Evolutionary conservation across 805 yeast genomes (phyloP).

Genomic region (Metschnikowia bowlesiae): DNA sequence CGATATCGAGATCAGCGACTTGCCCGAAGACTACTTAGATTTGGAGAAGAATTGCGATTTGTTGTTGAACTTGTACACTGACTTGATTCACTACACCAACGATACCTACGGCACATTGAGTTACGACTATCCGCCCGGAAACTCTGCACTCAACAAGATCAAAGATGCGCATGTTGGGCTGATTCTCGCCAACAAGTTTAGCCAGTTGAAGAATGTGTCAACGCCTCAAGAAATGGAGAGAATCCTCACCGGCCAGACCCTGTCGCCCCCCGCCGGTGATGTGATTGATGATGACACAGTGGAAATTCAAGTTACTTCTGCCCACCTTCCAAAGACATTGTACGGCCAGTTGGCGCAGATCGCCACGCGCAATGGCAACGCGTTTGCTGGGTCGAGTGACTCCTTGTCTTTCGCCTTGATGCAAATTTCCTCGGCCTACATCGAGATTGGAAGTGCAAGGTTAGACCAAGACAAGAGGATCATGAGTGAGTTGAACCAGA

Average conservation of each 20-base stretch:
- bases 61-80: slow-evolving; percentile 55
- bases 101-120: slow-evolving; percentile 68
- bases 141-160: slow-evolving; percentile 45
- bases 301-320: slow-evolving; percentile 29
- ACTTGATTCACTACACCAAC: slow-evolving; percentile 37
- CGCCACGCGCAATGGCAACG: slow-evolving; percentile 45
- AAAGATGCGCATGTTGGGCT: slow-evolving; percentile 65
- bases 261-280: slow-evolving; percentile 5
- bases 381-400: slow-evolving; percentile 40
- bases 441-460: slow-evolving; percentile 63
- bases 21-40: slow-evolving; percentile 67
- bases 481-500: slow-evolving; percentile 53
- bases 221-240: slow-evolving; percentile 66
- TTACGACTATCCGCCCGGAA: slow-evolving; percentile 76
- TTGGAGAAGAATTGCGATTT: slow-evolving; percentile 66
- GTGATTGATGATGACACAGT: slow-evolving; percentile 16
- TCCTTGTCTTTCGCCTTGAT: slow-evolving; percentile 52
- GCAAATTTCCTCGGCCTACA: slow-evolving; percentile 52
- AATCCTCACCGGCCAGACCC: slow-evolving; percentile 38
- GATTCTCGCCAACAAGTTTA: slow-evolving; percentile 50
- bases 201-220: slow-evolving; percentile 58
- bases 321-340: slow-evolving; percentile 61
- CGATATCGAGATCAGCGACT: slow-evolving; percentile 61
- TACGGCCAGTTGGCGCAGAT: slow-evolving; percentile 64
- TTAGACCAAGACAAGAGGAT: slow-evolving; percentile 65